Evolutionary conservation across 1,284 basidiomycete species (phyloP), one percentile per base, ranked within the genome.

Genomic region (Cryptococcus deneoformans): DNA sequence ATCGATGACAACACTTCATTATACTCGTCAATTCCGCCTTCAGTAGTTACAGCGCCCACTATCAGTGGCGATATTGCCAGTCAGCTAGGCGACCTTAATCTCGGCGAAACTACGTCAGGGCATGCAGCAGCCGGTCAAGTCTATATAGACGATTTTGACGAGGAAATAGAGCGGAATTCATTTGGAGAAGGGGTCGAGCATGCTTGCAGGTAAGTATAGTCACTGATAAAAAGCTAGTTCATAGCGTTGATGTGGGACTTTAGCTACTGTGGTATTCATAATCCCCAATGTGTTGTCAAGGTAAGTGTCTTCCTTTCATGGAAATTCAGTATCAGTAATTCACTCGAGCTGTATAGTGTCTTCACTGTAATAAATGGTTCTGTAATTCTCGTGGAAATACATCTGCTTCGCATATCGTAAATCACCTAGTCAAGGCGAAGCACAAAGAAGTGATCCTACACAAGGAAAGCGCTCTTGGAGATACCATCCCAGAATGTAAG

Each of bases 301-400:
- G 76, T 76, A 38, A 50, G 71, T 63, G n/a, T 9, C 5, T 16
- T 37, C 9, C 3, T n/a, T 35, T 34, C 29, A 12, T 39, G 20
- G 20, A 48, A 35, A 34, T 39, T 20, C 20, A 20, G 8, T 35
- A 14, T 36, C 9, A 44, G 36, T 24, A 20, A 37, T 50, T 56
- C 49, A 56, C 24, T 5, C 12, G 37, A 14, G 16, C 3, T 16
- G 20, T 20, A 2, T 11, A 79, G 79, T 99, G 96, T 71, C 83
- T 98, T 38, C 80, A 93, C 52, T 99, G 96, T 78, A 86, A 86
- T 57, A 99, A 99, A 77, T 99, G 95, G 93, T 99, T 99, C 77
- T 99, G 96, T 82, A 99, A 99, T 77, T 95, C 95, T n/a, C 86
- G 95, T 53, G 94, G 95, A 53, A 95, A 94, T 71, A 97, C 94